A percentile compares a stretch with the other conserved stretches of the same genome.
Evolutionary conservation across 208 protist species (phyloP).

Genomic region (Porcisia hertigi): DNA sequence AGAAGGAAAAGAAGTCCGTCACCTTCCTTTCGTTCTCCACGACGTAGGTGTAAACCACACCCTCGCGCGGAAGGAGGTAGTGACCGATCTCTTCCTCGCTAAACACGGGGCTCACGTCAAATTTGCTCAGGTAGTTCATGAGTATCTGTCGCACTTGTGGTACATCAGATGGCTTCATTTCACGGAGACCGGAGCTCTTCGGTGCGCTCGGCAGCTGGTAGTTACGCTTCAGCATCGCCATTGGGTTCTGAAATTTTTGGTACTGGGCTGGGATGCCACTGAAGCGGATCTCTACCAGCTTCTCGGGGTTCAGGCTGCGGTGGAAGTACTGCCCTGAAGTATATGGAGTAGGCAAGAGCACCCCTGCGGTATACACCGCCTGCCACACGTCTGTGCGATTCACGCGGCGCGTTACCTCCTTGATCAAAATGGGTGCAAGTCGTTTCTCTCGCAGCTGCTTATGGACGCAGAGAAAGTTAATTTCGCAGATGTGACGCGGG

Average conservation of each 20-base stretch:
- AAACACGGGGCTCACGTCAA: slow-evolving; percentile 90
- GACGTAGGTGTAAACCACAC: slow-evolving; percentile 96
- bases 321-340: slow-evolving; percentile 95
- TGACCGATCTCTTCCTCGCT: slow-evolving; percentile 95
- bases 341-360: slow-evolving; percentile 96
- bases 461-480: slow-evolving; percentile 99
- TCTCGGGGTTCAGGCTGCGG: slow-evolving; percentile 97
- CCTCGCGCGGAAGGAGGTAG: slow-evolving; percentile 93
- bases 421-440: slow-evolving; percentile 98
- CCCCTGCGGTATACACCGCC: slow-evolving; percentile 98
- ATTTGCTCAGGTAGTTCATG: slow-evolving; percentile 71
- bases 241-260: slow-evolving; percentile 82
- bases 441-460: slow-evolving; percentile 97
- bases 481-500: slow-evolving; percentile 95
- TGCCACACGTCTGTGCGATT: slow-evolving; percentile 95
- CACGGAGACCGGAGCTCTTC: slow-evolving; percentile 61
- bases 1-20: slow-evolving; percentile 98
- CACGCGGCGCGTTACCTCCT: slow-evolving; percentile 98
- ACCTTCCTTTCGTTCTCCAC: slow-evolving; percentile 82
- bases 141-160: slow-evolving; percentile 78
- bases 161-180: slow-evolving; percentile 84
- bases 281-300: slow-evolving; percentile 94
- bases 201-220: slow-evolving; percentile 67
- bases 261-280: slow-evolving; percentile 56
- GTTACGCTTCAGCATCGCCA: slow-evolving; percentile 76